Base-by-base conservation (phyloP, 495 filamentous ascomycete genomes). In the Xylaria venustula region DNA sequence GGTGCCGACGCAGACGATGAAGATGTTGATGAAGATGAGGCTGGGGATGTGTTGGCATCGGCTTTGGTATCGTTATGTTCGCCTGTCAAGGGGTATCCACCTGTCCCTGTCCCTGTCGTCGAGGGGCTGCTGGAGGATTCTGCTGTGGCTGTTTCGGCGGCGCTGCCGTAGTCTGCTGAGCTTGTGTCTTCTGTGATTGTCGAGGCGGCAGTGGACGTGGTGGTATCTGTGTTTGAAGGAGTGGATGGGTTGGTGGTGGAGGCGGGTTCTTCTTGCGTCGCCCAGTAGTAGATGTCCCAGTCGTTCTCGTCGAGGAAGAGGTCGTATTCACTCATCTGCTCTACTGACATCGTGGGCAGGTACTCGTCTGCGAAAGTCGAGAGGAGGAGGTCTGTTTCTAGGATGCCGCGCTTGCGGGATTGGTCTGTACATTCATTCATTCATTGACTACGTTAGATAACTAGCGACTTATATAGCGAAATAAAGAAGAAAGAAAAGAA, bases 211-310 rank as follows among this genome's bases (percentile, higher is more conserved):
- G 72, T 22, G 46, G 54, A 6, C 40, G 62, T 7, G 17, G 70
- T n/a, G 42, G 66, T 11, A 40, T 8, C 7, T 11, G 30, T 11
- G 30, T 11, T 34, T 25, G n/a, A 58, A 41, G 22, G 28, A 70
- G 32, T 70, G 67, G 36, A 68, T 73, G 23, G 62, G 25, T 2
- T 77, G 71, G 63, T 28, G 2, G 77, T 72, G 14, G 85, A 82
- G 0, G 77, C 70, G 1, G 84, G 78, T 6, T 90, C 83, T 63
- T 90, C 86, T 72, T 98, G 95, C n/a, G 95, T 98, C 0, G 92
- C 91, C 94, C 94, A 98, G 83, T 98, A 98, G 80, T 98, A 98
- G 60, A 98, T 98, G 72, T 98, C 94, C 94, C 94, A 98, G 75
- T 98, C 94, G 72, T 98, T 98, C 75, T 98, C 94, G 77, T 98